Conservation (phyloP, 179 eudicot genomes). For the Carnegiea gigantea region DNA sequence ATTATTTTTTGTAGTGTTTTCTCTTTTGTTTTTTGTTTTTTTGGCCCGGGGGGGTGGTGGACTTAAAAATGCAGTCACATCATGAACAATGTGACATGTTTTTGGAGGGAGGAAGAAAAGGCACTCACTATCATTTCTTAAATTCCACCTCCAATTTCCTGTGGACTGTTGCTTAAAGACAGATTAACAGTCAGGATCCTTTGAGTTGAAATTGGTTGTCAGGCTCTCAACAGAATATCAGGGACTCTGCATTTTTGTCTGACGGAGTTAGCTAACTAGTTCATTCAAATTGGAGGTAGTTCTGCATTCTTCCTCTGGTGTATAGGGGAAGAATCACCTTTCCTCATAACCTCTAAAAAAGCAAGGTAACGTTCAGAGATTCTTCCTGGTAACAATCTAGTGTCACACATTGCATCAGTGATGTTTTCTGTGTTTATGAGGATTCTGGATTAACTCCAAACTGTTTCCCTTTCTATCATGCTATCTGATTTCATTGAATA, state of each 20-base stretch:
- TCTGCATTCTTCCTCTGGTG: not conserved
- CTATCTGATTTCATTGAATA: not conserved
- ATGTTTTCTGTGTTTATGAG: not conserved
- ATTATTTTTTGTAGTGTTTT: too few species aligned
- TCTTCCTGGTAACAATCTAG: not conserved
- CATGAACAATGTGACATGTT: too few species aligned
- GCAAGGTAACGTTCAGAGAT: not conserved
- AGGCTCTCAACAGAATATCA: not conserved
- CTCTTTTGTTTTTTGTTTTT: too few species aligned
- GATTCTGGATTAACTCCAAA: not conserved
- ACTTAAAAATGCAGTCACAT: too few species aligned
- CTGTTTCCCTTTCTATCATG: not conserved
- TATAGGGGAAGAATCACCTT: too few species aligned
- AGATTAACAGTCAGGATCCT: not conserved
- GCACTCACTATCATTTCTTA: not conserved
- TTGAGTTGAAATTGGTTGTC: not conserved
- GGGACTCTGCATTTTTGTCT: not conserved
- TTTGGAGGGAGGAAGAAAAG: not conserved
- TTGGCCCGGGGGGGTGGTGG: too few species aligned
- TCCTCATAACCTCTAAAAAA: not conserved
- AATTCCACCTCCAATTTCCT: too few species aligned
- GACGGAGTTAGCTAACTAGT: not conserved
- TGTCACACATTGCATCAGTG: not conserved
- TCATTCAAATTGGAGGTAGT: not conserved
- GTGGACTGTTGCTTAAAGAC: too few species aligned